These are phyloP conservation scores for Populus nigra DNA, from an alignment of 345 rosid genomes.

Conservation along the genomic window DNA sequence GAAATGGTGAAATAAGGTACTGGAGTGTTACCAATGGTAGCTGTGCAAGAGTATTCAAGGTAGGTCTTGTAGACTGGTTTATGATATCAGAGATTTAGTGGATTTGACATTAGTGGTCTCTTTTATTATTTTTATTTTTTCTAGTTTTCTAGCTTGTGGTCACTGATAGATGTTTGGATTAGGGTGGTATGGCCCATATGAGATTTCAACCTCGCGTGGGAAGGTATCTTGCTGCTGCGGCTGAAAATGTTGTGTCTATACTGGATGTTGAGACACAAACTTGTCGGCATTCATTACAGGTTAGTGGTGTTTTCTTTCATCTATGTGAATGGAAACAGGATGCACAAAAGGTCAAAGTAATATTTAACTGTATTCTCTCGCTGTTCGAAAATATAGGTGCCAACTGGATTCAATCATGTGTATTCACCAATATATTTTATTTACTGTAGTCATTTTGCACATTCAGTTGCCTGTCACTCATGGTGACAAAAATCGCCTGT, in stretches of 20 bases:
- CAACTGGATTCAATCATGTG: neutral
- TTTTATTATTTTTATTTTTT: no score
- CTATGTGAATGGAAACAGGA: neutral
- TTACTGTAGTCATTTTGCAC: neutral
- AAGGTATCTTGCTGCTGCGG: constrained; percentile 85
- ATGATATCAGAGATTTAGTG: neutral
- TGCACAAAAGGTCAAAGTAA: neutral
- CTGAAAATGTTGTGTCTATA: constrained; percentile 77
- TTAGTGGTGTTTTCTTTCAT: constrained; percentile 18
- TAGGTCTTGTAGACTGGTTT: constrained; percentile 22
- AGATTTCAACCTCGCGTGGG: constrained; percentile 93
- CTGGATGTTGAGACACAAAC: constrained; percentile 82
- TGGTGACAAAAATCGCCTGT: neutral
- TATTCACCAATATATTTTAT: neutral
- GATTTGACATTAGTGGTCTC: neutral
- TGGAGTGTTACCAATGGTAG: constrained; percentile 89
- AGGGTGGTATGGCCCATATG: constrained; percentile 84
- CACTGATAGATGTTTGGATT: constrained; percentile 13
- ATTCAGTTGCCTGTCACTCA: neutral
- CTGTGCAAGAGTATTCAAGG: constrained; percentile 77
- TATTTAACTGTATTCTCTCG: neutral
- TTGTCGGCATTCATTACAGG: constrained; percentile 74
- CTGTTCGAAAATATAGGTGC: neutral
- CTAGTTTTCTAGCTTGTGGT: neutral
- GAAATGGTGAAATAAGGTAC: constrained; percentile 83